Evolutionary conservation across 208 protist genomes (phyloP).

Genomic region (Crithidia fasciculata): DNA sequence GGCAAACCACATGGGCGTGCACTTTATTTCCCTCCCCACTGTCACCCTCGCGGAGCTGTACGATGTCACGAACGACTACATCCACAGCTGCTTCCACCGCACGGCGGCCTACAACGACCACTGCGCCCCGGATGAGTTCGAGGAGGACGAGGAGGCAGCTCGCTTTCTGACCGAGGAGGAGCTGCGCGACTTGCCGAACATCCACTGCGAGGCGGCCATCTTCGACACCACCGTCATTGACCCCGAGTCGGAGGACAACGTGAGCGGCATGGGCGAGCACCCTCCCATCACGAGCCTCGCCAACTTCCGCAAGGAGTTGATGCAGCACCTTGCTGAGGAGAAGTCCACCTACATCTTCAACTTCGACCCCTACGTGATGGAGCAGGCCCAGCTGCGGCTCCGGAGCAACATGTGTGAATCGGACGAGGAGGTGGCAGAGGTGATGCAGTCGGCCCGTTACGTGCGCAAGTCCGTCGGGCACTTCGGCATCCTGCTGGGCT

Average conservation of each 20-base stretch:
- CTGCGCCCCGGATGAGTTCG: conserved; percentile 48
- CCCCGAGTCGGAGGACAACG: conserved; percentile 41
- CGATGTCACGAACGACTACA: conserved; percentile 83
- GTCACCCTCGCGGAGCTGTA: conserved; percentile 88
- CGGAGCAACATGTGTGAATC: conserved; percentile 77
- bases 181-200: conserved; percentile 37
- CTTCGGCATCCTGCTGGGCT: conserved; percentile 81
- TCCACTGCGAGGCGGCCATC: conserved; percentile 87
- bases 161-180: conserved; percentile 45
- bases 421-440: conserved; percentile 59
- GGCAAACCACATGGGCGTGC: conserved; percentile 79
- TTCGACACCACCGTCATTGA: conserved; percentile 80
- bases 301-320: conserved; percentile 85
- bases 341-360: conserved; percentile 86
- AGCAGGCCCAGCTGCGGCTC: conserved; percentile 80
- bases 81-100: conserved; percentile 69
- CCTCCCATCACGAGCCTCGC: conserved; percentile 70
- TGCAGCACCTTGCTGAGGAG: conserved; percentile 52
- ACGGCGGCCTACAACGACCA: conserved; percentile 20
- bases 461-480: conserved; percentile 53
- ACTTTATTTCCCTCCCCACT: conserved; percentile 79
- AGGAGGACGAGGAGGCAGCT: conserved; percentile 57
- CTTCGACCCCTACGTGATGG: conserved; percentile 88
- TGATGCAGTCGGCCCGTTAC: conserved; percentile 48
- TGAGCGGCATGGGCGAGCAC: conserved; percentile 74